phyloP scores from a whole-genome alignment of 2,329 filamentous ascomycete species.

The Cordyceps sp. region DNA sequence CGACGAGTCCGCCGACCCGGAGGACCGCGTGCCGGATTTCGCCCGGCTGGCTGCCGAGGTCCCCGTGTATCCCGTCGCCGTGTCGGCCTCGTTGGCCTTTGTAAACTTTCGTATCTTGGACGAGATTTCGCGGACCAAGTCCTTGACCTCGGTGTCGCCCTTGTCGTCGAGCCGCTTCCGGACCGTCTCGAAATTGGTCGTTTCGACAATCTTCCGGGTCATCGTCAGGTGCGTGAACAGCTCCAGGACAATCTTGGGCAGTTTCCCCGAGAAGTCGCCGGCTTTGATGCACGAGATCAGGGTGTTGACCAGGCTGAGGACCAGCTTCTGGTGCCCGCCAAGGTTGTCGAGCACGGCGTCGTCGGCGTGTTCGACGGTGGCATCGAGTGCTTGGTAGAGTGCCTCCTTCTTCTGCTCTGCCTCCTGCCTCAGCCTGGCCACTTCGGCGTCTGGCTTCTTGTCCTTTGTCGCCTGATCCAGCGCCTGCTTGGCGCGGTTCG shows the following conservation, averaged over 20 bases:
- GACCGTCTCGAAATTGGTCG: slow-evolving; percentile 49
- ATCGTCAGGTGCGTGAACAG: slow-evolving; percentile 47
- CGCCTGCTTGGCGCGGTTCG: slow-evolving; percentile 29
- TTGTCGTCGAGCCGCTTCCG: slow-evolving; percentile 46
- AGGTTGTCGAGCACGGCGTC: slow-evolving; percentile 39
- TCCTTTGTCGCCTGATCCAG: slow-evolving; percentile 26
- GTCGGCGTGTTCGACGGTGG: slow-evolving; percentile 36
- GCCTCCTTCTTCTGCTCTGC: slow-evolving; percentile 28
- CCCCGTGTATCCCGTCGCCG: slow-evolving; percentile 19
- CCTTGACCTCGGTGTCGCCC: slow-evolving; percentile 47
- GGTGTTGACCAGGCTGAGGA: slow-evolving; percentile 35
- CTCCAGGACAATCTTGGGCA: slow-evolving; percentile 38
- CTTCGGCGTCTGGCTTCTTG: slow-evolving; percentile 17
- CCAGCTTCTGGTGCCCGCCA: slow-evolving; percentile 38
- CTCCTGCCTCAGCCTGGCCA: slow-evolving; percentile 21
- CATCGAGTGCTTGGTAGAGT: slow-evolving; percentile 33
- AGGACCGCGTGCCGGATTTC: slow-evolving; percentile 15
- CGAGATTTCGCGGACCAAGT: slow-evolving; percentile 41
- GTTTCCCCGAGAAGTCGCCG: slow-evolving; percentile 32
- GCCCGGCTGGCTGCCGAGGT: slow-evolving; percentile 22
- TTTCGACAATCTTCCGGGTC: slow-evolving; percentile 42
- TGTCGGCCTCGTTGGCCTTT: slow-evolving; percentile 16
- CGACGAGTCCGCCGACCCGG: slow-evolving; percentile 8
- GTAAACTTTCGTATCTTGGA: slow-evolving; percentile 24
- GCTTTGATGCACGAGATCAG: slow-evolving; percentile 37